Conservation (phyloP, 805 yeast genomes). For the Tetrapisispora fleetii region DNA sequence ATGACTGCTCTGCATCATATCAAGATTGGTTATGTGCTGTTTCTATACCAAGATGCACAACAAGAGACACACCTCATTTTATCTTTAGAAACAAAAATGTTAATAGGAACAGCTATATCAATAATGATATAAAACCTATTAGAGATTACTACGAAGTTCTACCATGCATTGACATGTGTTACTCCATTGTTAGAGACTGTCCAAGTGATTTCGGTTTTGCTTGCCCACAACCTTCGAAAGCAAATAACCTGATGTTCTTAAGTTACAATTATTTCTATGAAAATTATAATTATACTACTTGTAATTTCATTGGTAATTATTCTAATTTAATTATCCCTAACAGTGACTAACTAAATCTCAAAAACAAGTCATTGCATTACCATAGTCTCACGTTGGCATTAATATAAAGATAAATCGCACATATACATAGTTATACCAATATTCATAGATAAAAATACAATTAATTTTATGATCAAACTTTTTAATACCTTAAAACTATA, state of each 20-base stretch:
- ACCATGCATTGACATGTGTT: constrained; percentile 80
- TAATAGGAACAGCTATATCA: constrained; percentile 55
- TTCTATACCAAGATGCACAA: constrained; percentile 77
- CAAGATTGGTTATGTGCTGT: constrained; percentile 85
- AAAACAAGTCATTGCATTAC: too few relatives aligned
- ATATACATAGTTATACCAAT: not conserved
- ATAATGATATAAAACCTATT: constrained; percentile 44
- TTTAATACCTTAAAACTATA: not conserved
- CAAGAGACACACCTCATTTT: constrained; percentile 37
- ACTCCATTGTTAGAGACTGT: constrained; percentile 71
- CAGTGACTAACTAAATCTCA: not conserved
- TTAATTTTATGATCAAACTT: not conserved
- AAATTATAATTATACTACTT: constrained; percentile 24
- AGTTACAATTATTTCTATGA: constrained; percentile 26
- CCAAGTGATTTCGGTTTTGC: constrained; percentile 65
- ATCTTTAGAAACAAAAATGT: constrained; percentile 35
- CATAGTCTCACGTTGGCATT: not conserved
- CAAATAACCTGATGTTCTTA: constrained; percentile 12
- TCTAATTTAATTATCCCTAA: constrained; percentile 4
- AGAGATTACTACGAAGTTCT: constrained; percentile 62
- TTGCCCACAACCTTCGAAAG: constrained; percentile 46
- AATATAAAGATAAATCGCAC: too few relatives aligned
- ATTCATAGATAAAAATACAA: not conserved
- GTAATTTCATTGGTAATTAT: constrained; percentile 34
- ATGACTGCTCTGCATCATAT: constrained; percentile 61